These are phyloP conservation scores for Globisporangium camurandrum DNA, from an alignment of 352 stramenopile species.

Conservation along the genomic window DNA sequence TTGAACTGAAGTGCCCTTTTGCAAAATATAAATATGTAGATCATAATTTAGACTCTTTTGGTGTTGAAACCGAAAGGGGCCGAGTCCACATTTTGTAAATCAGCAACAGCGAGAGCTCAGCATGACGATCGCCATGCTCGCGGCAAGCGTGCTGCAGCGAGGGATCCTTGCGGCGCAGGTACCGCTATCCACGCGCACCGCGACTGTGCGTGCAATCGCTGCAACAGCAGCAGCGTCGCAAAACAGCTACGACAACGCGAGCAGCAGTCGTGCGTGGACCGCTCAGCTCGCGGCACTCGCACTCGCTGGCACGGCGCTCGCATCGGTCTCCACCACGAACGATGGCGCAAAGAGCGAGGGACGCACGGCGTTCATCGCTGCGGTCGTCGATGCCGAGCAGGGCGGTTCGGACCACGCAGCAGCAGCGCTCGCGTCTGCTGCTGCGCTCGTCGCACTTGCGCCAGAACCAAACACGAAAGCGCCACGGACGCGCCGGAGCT, in stretches of 20 bases:
- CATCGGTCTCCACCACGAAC: background rate
- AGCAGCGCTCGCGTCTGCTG: background rate
- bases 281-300: conserved; percentile 4
- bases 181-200: no score
- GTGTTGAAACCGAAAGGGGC: no score
- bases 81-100: no score
- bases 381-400: conserved; percentile 9
- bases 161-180: no score
- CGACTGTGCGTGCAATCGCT: background rate
- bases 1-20: no score
- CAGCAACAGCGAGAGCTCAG: no score
- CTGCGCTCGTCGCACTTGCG: background rate
- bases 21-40: no score
- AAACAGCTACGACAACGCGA: background rate
- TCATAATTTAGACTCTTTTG: no score
- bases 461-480: conserved; percentile 16
- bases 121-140: no score
- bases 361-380: conserved; percentile 7
- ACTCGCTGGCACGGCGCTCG: conserved; percentile 5
- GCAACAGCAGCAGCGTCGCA: no score
- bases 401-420: conserved; percentile 4
- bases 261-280: background rate
- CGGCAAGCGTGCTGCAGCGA: no score
- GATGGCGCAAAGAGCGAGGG: conserved; percentile 4
- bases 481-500: conserved; percentile 20